Evolutionary conservation across 2,329 filamentous ascomycete genomes (phyloP).

Genomic region (Aspergillus aculeatus): DNA sequence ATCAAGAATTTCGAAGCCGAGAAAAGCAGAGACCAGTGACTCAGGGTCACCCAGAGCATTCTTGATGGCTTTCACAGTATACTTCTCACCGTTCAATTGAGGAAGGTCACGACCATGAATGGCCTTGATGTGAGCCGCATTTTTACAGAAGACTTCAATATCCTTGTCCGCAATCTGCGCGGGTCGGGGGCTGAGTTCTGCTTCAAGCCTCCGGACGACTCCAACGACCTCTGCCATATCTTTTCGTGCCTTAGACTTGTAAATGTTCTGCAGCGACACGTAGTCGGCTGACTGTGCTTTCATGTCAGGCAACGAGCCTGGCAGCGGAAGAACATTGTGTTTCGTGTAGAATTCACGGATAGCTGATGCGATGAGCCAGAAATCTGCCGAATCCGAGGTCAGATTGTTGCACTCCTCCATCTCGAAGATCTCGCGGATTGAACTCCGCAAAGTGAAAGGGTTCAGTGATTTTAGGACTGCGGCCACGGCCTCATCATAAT

Average conservation of each 20-base stretch:
- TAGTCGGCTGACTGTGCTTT: constrained; percentile 91
- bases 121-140: constrained; percentile 87
- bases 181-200: constrained; percentile 47
- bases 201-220: constrained; percentile 59
- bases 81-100: constrained; percentile 45
- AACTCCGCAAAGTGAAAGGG: constrained; percentile 63
- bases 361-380: constrained; percentile 87
- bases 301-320: constrained; percentile 92
- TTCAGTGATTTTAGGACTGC: constrained; percentile 87
- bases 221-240: constrained; percentile 74
- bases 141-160: constrained; percentile 92
- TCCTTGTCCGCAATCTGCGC: constrained; percentile 64
- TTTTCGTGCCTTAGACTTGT: constrained; percentile 79
- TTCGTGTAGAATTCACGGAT: constrained; percentile 73
- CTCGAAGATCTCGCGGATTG: constrained; percentile 75
- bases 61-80: constrained; percentile 45
- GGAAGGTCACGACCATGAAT: constrained; percentile 64
- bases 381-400: constrained; percentile 56
- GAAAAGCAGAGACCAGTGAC: constrained; percentile 65
- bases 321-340: constrained; percentile 73
- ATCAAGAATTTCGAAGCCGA: constrained; percentile 56
- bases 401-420: constrained; percentile 59
- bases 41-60: constrained; percentile 48
- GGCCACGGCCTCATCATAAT: constrained; percentile 87
- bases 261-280: constrained; percentile 85